A percentile compares a stretch with the other conserved stretches of the same genome.
These are phyloP conservation scores for Exophiala calicioides DNA, from an alignment of 2,329 filamentous ascomycete genomes.

Conservation along the genomic window DNA sequence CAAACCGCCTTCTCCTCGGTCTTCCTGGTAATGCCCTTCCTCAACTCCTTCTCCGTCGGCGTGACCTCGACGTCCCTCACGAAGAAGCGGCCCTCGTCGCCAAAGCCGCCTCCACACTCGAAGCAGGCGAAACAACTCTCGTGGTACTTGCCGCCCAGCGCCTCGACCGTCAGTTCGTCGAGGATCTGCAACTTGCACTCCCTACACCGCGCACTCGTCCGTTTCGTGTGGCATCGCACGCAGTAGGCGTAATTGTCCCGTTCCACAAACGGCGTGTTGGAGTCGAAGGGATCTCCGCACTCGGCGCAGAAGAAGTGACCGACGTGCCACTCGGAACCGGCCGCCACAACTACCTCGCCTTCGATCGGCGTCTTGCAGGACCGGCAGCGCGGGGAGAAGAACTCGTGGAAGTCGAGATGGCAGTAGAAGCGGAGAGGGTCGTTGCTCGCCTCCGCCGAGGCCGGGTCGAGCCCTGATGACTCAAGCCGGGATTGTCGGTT, in stretches of 20 bases:
- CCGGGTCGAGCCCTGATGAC: slow-evolving; percentile 59
- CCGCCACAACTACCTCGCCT: slow-evolving; percentile 89
- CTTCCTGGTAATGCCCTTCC: slow-evolving; percentile 42
- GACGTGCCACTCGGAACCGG: slow-evolving; percentile 93
- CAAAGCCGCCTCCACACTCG: slow-evolving; percentile 62
- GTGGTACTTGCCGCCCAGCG: slow-evolving; percentile 91
- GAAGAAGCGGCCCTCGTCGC: slow-evolving; percentile 63
- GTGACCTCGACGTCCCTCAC: slow-evolving; percentile 56
- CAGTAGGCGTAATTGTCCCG: slow-evolving; percentile 99
- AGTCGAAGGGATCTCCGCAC: slow-evolving; percentile 78
- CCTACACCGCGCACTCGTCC: slow-evolving; percentile 85
- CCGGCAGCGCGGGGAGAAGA: slow-evolving; percentile 89
- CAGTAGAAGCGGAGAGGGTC: slow-evolving; percentile 87
- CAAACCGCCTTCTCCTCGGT: slow-evolving; percentile 62
- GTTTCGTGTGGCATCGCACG: slow-evolving; percentile 84
- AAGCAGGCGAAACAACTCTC: slow-evolving; percentile 84
- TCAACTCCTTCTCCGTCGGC: slow-evolving; percentile 47
- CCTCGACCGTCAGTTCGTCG: slow-evolving; percentile 85
- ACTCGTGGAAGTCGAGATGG: slow-evolving; percentile 97
- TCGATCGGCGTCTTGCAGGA: slow-evolving; percentile 96
- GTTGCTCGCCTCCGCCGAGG: slow-evolving; percentile 54
- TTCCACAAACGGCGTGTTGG: slow-evolving; percentile 79
- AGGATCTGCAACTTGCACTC: slow-evolving; percentile 83
- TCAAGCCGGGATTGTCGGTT: slow-evolving; percentile 70
- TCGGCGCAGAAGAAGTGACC: slow-evolving; percentile 99